Base-by-base conservation (phyloP, 2,329 filamentous ascomycete genomes). In the Curvularia sp. region DNA sequence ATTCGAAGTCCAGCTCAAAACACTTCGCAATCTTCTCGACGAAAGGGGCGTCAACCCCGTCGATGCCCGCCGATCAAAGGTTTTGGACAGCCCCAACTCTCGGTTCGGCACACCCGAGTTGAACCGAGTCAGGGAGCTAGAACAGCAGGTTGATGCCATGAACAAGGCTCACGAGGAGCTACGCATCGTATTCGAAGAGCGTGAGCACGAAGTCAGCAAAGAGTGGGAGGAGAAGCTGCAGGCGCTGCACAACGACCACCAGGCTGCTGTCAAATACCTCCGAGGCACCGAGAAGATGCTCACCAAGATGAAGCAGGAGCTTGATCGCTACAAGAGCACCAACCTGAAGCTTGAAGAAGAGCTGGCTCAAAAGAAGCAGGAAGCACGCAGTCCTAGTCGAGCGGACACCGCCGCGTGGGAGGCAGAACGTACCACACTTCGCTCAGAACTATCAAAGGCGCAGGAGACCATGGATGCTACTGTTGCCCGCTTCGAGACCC, bases 201-300 rank as follows among this genome's bases (percentile, higher is more conserved):
- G 94, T 53, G 88, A 92, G 59, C 90, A 95, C 67, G 92, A 96
- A 71, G 89, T 92, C n/a, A 94, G 96, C 74, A 85, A 87, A 54
- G 86, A 91, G 46, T 98, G 96, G 80, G 90, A 93, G 61, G 93
- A 97, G 75, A 97, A 97, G 77, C 84, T 99, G 51, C 87, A 92
- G 58, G 93, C 97, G 74, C 87, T 99, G 30, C 93, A 98, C 79
- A 96, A 93, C 74, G 95, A 99, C 76, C 97, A 99, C 75, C 93
- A 97, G 77, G 97, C 95, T 41, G 94, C 95, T 15, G 93, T 98
- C 49, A 95, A 97, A 78, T 99, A 99, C 73, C 92, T 99, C 67
- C 96, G 97, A 78, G 95, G 95, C 57, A 98, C 95, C 1, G 95
- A 99, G 79, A 98, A 97, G 84, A 97, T 99, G 93, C 86, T 99